These are phyloP conservation scores for Davidsoniella australis DNA, from an alignment of 2,329 filamentous ascomycete species.

Conservation along the genomic window DNA sequence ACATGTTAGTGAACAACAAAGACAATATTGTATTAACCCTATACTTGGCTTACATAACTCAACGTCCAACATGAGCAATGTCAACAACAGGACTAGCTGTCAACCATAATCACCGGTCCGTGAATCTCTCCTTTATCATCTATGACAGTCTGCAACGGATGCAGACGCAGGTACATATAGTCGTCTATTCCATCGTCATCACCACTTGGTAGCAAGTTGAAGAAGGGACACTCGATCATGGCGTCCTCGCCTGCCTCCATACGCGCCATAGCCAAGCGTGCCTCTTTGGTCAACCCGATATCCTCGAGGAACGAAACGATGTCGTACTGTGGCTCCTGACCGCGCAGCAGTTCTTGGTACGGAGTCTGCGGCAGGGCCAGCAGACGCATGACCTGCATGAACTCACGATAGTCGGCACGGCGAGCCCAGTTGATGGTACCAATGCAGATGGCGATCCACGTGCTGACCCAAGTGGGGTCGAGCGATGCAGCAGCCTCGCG, in stretches of 20 bases:
- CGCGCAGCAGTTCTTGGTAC: neutral
- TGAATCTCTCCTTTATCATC: too few relatives aligned
- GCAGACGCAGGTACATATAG: too few relatives aligned
- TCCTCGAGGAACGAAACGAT: slow-evolving; percentile 22
- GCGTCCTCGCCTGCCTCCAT: neutral
- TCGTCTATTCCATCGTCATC: neutral
- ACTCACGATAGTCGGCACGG: slow-evolving; percentile 18
- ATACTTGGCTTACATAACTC: too few relatives aligned
- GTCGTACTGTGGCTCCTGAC: slow-evolving; percentile 18
- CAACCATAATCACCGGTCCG: too few relatives aligned
- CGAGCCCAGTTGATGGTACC: slow-evolving; percentile 18
- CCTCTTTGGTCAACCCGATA: slow-evolving; percentile 19
- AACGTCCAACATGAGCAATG: too few relatives aligned
- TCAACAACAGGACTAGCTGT: too few relatives aligned
- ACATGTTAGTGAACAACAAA: too few relatives aligned
- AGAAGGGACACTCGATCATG: neutral
- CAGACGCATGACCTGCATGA: slow-evolving; percentile 17
- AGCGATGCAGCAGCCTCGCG: slow-evolving; percentile 22
- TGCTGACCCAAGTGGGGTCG: slow-evolving; percentile 19
- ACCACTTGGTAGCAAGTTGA: neutral
- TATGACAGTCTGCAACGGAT: too few relatives aligned
- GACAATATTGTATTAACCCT: too few relatives aligned
- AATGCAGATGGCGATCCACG: slow-evolving; percentile 21
- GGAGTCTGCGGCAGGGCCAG: slow-evolving; percentile 14
- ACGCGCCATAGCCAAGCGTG: slow-evolving; percentile 9